Evolutionary conservation across 176 grass and related monocot species (phyloP), one percentile per base, ranked within the genome.

Genomic region (Musa troglodytarum): DNA sequence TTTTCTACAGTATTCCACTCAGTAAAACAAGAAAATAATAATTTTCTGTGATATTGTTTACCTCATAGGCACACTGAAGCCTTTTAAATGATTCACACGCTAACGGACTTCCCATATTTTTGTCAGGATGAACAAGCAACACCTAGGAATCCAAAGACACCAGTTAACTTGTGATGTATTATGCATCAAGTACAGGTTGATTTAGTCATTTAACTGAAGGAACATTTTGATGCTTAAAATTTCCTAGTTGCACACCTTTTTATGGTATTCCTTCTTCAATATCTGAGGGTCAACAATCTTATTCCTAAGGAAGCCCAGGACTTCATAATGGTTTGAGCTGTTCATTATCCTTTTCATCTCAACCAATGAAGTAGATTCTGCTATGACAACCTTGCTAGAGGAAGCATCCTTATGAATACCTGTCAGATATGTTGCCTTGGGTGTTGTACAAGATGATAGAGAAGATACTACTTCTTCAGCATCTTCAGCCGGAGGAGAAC

Each of bases 81-180:
- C 95, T 99, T 83, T 99, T 99, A 69, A 99, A 99, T 83, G 96
- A 95, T 69, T 99, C 96, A 72, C 88, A 92, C 65, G 96, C 88
- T 81, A 85, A 87, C 49, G 81, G 62, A 81, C 86, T 89, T 49
- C 91, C 91, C 86, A 89, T 92, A 76, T 99, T 99, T 82, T 99
- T 99, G 83, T 99, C 96, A 72, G 96, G 96, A 86, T 99, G 96
- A 56, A 99, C 96, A 88, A 99, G 84, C 23, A 91, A 67, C 61
- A 87, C 83, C 96, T 99, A 86, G 68, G 82, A 11, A 83, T 70
- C 72, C 21, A 87, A 77, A 85, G 63, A 84, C 74, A 71, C 74
- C 76, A 75, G 56, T 68, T 57, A 16, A 52, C 52, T 73, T 62
- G 25, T 68, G 12, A 73, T 52, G 54, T 26, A 53, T 11, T 68